These are phyloP conservation scores for Camelina laxa DNA, from an alignment of 345 rosid genomes.

Conservation along the genomic window DNA sequence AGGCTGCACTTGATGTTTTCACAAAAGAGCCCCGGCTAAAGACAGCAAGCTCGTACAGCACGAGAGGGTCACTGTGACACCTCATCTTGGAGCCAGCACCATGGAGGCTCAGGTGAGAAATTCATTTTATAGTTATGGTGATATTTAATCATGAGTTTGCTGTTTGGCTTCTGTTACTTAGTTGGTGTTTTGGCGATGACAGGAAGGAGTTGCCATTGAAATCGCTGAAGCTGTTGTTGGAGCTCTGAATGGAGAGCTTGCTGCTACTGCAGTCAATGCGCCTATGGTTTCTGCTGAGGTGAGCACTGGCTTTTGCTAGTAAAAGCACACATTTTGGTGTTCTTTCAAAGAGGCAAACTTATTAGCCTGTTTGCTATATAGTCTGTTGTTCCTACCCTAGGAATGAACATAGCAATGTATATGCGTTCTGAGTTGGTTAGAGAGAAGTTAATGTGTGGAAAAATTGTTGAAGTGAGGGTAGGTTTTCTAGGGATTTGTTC, in stretches of 20 bases:
- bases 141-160: neutral
- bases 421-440: slow-evolving; percentile 8
- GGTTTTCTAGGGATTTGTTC: neutral
- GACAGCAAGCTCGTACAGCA: slow-evolving; percentile 82
- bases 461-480: neutral
- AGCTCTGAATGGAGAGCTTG: slow-evolving; percentile 89
- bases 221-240: slow-evolving; percentile 94
- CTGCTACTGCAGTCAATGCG: slow-evolving; percentile 92
- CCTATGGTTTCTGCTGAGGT: slow-evolving; percentile 88
- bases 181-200: slow-evolving; percentile 32
- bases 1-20: slow-evolving; percentile 93
- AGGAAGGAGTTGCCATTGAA: slow-evolving; percentile 95
- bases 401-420: slow-evolving; percentile 12
- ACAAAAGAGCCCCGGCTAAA: slow-evolving; percentile 74
- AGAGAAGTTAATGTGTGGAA: neutral
- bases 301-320: slow-evolving; percentile 6
- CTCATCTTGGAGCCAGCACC: slow-evolving; percentile 95
- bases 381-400: neutral
- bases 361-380: neutral
- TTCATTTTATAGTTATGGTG: neutral
- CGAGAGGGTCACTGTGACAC: slow-evolving; percentile 79
- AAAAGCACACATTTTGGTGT: neutral
- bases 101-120: slow-evolving; percentile 83
- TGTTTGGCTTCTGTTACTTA: slow-evolving; percentile 22
- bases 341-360: neutral